Conservation (phyloP, 2,329 filamentous ascomycete genomes). For the Arachnomyces sp. region DNA sequence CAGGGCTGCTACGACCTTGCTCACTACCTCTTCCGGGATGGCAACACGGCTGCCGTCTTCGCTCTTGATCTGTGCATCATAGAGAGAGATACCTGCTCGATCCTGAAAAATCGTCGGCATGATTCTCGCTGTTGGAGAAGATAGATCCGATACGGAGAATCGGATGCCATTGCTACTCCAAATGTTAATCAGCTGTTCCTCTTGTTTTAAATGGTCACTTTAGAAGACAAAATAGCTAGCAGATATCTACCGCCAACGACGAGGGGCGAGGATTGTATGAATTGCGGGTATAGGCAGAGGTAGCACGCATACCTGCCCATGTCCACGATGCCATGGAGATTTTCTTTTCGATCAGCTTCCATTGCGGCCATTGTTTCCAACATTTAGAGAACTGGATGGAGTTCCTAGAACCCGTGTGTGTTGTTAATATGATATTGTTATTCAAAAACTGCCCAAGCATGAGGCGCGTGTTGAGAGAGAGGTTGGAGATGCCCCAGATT, state of each 20-base stretch:
- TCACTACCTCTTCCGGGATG: conserved; percentile 54
- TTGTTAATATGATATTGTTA: too few species aligned
- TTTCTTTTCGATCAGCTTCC: not conserved
- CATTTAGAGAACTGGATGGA: too few species aligned
- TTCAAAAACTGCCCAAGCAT: too few species aligned
- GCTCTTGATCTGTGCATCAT: conserved; percentile 61
- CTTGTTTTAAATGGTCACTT: not conserved
- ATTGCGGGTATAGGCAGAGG: too few species aligned
- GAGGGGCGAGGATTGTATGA: too few species aligned
- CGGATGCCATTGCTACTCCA: conserved; percentile 70
- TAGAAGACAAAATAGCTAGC: too few species aligned
- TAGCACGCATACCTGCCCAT: conserved; percentile 31
- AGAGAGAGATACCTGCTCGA: conserved; percentile 74
- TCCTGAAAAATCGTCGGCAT: conserved; percentile 71
- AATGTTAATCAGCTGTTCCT: conserved; percentile 25
- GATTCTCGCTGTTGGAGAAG: conserved; percentile 61
- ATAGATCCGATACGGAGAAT: conserved; percentile 80
- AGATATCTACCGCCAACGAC: too few species aligned
- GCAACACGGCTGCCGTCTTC: conserved; percentile 38
- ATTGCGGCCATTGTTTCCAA: too few species aligned
- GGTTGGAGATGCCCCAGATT: too few species aligned
- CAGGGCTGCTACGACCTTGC: conserved; percentile 58
- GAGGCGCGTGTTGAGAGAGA: too few species aligned
- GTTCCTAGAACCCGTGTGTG: too few species aligned
- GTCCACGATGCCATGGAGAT: conserved; percentile 32